These are phyloP conservation scores for Fusarium longipes DNA, from an alignment of 2,329 filamentous ascomycete species.

Conservation along the genomic window DNA sequence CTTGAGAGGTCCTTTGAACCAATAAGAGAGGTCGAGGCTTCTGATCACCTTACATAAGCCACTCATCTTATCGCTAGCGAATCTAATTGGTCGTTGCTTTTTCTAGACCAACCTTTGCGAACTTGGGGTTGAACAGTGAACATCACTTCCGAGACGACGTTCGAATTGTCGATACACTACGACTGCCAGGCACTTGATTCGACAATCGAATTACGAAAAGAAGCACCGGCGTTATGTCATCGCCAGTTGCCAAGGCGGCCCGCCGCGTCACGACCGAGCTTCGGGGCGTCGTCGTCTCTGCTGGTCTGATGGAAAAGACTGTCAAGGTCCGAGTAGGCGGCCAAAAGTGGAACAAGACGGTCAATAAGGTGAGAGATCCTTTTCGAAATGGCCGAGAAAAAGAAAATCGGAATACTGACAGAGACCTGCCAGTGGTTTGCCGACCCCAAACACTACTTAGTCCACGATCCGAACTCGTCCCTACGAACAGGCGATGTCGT, in stretches of 20 bases:
- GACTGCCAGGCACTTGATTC: not conserved
- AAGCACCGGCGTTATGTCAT: slow-evolving; percentile 50
- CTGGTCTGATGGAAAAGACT: slow-evolving; percentile 81
- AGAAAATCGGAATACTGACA: not conserved
- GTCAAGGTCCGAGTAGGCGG: slow-evolving; percentile 80
- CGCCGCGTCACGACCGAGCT: slow-evolving; percentile 62
- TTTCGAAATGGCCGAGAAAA: not conserved
- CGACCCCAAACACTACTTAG: slow-evolving; percentile 72
- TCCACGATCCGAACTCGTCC: slow-evolving; percentile 82
- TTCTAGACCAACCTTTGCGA: slow-evolving; percentile 34
- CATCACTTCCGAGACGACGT: slow-evolving; percentile 10
- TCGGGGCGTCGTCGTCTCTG: slow-evolving; percentile 79
- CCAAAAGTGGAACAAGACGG: slow-evolving; percentile 76
- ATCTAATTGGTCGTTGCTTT: slow-evolving; percentile 41
- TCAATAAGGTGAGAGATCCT: slow-evolving; percentile 71
- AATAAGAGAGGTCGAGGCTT: slow-evolving; percentile 6
- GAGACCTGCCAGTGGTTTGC: slow-evolving; percentile 65
- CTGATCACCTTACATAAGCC: slow-evolving; percentile 35
- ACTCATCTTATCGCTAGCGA: not conserved
- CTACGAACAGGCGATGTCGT: slow-evolving; percentile 81
- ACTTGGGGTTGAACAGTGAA: slow-evolving; percentile 18
- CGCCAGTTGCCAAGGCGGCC: slow-evolving; percentile 55
- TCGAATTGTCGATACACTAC: slow-evolving; percentile 11
- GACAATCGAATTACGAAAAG: not conserved
- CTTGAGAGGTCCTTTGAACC: slow-evolving; percentile 17